These are phyloP conservation scores for Dryas octopetala DNA, from an alignment of 306 rosid species.

Conservation along the genomic window DNA sequence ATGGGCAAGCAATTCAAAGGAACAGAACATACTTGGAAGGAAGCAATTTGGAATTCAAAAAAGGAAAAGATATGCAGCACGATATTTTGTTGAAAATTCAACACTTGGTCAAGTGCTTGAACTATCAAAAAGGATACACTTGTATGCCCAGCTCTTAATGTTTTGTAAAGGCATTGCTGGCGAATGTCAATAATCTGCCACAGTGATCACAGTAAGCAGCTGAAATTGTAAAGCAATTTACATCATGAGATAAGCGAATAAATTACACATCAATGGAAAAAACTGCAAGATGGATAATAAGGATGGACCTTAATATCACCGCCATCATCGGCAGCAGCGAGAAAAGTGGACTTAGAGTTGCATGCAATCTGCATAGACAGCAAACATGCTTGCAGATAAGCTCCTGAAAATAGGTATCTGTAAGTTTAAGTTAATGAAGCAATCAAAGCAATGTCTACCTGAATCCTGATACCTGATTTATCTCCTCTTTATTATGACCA, in stretches of 20 bases:
- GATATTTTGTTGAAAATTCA: slow-evolving; percentile 8
- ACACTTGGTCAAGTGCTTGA: background rate
- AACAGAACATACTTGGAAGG: slow-evolving; percentile 4
- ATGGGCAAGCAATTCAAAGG: slow-evolving; percentile 11
- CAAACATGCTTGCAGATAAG: background rate
- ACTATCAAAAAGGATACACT: slow-evolving; percentile 68
- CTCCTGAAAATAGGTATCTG: background rate
- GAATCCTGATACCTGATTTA: slow-evolving; percentile 56
- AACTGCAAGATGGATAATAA: background rate
- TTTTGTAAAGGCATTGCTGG: slow-evolving; percentile 77
- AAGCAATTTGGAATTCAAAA: background rate
- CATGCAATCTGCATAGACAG: slow-evolving; percentile 63
- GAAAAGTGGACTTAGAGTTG: slow-evolving; percentile 71
- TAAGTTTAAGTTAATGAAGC: background rate
- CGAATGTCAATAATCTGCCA: slow-evolving; percentile 87
- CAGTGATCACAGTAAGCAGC: slow-evolving; percentile 34
- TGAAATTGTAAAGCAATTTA: slow-evolving; percentile 1
- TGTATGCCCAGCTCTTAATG: slow-evolving; percentile 83
- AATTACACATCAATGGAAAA: slow-evolving; percentile 6
- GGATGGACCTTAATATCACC: slow-evolving; percentile 82
- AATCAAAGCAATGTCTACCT: slow-evolving; percentile 29
- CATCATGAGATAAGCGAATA: slow-evolving; percentile 5
- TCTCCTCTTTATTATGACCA: slow-evolving; percentile 83
- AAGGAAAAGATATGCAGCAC: slow-evolving; percentile 12
- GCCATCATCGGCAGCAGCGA: slow-evolving; percentile 92